A percentile compares a stretch with the other conserved stretches of the same genome.
phyloP scores from a whole-genome alignment of 2,329 filamentous ascomycete genomes.

The Epichloe scottii region DNA sequence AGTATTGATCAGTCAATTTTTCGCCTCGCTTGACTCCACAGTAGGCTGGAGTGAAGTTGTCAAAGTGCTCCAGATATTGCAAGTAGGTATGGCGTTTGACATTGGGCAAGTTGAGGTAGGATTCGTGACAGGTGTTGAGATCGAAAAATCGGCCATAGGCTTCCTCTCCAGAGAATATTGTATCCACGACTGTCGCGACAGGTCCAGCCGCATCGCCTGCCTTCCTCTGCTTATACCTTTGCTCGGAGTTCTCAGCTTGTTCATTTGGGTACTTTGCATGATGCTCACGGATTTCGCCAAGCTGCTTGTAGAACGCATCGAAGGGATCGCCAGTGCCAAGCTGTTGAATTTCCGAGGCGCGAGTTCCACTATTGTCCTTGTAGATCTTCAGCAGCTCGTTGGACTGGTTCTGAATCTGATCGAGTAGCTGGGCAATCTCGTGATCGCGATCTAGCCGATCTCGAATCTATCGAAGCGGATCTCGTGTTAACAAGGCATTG shows the following conservation, averaged over 20 bases:
- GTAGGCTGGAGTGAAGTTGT: slow-evolving; percentile 65
- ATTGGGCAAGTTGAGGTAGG: slow-evolving; percentile 79
- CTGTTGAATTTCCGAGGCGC: slow-evolving; percentile 68
- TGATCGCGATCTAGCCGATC: slow-evolving; percentile 85
- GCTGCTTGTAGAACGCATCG: slow-evolving; percentile 80
- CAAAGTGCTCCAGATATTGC: slow-evolving; percentile 86
- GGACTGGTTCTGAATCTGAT: slow-evolving; percentile 80
- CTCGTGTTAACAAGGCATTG: slow-evolving; percentile 11
- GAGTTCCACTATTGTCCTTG: slow-evolving; percentile 59
- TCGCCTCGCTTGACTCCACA: slow-evolving; percentile 65
- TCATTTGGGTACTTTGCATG: slow-evolving; percentile 89
- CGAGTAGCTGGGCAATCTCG: slow-evolving; percentile 75
- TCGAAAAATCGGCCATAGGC: slow-evolving; percentile 89
- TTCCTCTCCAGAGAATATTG: slow-evolving; percentile 93
- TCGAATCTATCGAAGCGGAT: slow-evolving; percentile 49
- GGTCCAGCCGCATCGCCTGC: slow-evolving; percentile 51
- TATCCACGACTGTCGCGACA: slow-evolving; percentile 60
- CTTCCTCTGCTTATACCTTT: slow-evolving; percentile 66
- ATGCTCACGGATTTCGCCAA: slow-evolving; percentile 71
- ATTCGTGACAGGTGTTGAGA: slow-evolving; percentile 69
- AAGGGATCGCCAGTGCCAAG: slow-evolving; percentile 79
- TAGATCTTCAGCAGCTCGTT: slow-evolving; percentile 71
- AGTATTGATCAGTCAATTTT: slow-evolving; percentile 88
- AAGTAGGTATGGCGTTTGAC: slow-evolving; percentile 79
- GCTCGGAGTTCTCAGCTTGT: slow-evolving; percentile 87